Evolutionary conservation across 2,329 filamentous ascomycete species (phyloP), one percentile per base, ranked within the genome.

Genomic region (Pochonia chlamydosporia): DNA sequence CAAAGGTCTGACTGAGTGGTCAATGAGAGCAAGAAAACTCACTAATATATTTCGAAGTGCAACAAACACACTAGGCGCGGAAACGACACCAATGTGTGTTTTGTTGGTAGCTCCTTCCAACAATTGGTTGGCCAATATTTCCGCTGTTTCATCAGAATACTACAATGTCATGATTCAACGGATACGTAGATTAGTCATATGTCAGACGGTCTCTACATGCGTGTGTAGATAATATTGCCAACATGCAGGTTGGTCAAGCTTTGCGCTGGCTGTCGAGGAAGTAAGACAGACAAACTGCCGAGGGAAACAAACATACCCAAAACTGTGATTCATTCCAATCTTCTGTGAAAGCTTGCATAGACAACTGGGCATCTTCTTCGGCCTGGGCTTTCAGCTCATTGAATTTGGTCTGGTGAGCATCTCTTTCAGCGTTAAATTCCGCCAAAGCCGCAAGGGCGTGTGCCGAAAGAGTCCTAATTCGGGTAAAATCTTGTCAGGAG

Each of bases 281-380:
- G n/a, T n/a, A n/a, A n/a, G n/a, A n/a, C n/a, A n/a, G n/a, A n/a
- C n/a, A n/a, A n/a, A n/a, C n/a, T n/a, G n/a, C n/a, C n/a, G 21
- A 24, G 14, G 37, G 37, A 28, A 28, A 13, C 26, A 26, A 16
- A 61, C 73, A 33, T 71, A 87, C 83, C 87, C 88, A 93, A 59
- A 93, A 93, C 66, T 92, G 87, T 52, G 80, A 85, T 59, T 85
- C 79, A 59, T 91, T 88, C 88, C 88, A 93, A 64, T 92, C 84
- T 65, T 92, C 88, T 1, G 74, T 73, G 58, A 92, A 93, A 1
- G 77, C 71, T 25, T 86, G 80, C 79, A 92, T 92, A 14, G 69
- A 72, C 46, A 78, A 52, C 33, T 63, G 61, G 26, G 53, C 48
- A 24, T 75, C 71, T 40, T 76, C 69, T 59, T 87, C 83, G 1